Conservation (phyloP, 306 rosid genomes). For the Cicer chorassanicum region DNA sequence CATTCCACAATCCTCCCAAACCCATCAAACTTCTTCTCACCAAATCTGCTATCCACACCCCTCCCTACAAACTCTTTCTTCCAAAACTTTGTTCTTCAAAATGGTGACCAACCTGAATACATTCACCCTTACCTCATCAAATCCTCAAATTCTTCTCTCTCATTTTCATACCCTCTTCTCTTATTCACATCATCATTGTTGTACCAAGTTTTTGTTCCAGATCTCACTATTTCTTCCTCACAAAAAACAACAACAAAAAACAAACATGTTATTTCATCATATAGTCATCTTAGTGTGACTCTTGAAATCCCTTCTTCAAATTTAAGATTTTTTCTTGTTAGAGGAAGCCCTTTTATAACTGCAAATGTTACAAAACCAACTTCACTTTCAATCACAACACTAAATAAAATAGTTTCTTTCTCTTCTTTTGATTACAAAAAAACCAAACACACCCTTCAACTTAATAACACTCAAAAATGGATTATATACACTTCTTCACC, state of each 20-base stretch:
- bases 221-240: constrained; percentile 64
- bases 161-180: constrained; percentile 70
- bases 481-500: constrained; percentile 67
- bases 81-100: constrained; percentile 72
- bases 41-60: constrained; percentile 62
- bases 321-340: constrained; percentile 64
- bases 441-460: constrained; percentile 65
- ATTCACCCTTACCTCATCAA: constrained; percentile 81
- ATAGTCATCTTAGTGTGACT: constrained; percentile 72
- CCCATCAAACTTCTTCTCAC: constrained; percentile 76
- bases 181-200: constrained; percentile 55
- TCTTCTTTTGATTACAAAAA: constrained; percentile 47
- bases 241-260: constrained; percentile 23
- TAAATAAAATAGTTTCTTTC: constrained; percentile 64
- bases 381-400: constrained; percentile 62
- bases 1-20: constrained; percentile 75
- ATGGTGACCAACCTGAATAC: constrained; percentile 77
- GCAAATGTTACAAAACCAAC: constrained; percentile 52
- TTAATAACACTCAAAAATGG: constrained; percentile 81
- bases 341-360: constrained; percentile 83
- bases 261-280: constrained; percentile 64
- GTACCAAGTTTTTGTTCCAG: constrained; percentile 68
- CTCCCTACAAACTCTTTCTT: constrained; percentile 89
- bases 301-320: constrained; percentile 74
- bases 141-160: constrained; percentile 60